Percentiles rank a stretch among this genome's conserved stretches.
phyloP scores from a whole-genome alignment of 192 early-diverging fungal genomes.

The Chytriomyces sp. region DNA sequence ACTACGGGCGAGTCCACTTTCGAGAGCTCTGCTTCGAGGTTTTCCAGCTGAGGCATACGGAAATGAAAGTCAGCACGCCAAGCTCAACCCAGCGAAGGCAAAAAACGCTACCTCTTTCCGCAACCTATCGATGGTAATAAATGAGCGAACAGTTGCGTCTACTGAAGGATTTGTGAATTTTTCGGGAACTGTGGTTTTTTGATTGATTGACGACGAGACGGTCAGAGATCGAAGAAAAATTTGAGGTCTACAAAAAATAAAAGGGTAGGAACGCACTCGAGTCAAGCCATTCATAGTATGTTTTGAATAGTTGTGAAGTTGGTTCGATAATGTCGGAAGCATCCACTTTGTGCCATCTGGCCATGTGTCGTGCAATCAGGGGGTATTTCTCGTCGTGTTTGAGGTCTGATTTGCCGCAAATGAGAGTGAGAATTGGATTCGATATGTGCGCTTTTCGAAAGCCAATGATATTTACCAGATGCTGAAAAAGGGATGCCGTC shows the following conservation, averaged over 20 bases:
- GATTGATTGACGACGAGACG: background rate
- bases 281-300: conserved; percentile 74
- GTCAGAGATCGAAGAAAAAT: background rate
- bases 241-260: background rate
- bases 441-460: background rate
- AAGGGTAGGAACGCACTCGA: conserved; percentile 47
- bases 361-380: conserved; percentile 79
- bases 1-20: conserved; percentile 77
- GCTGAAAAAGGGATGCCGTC: conserved; percentile 41
- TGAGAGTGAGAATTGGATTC: background rate
- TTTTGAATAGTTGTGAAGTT: conserved; percentile 66
- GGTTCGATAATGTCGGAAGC: conserved; percentile 40
- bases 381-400: conserved; percentile 58
- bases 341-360: conserved; percentile 79
- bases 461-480: background rate
- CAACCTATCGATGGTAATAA: conserved; percentile 21
- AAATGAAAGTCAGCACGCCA: background rate
- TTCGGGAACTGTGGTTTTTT: conserved; percentile 10
- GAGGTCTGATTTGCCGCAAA: conserved; percentile 2
- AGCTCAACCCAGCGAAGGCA: no score
- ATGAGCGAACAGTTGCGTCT: conserved; percentile 23
- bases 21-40: conserved; percentile 47
- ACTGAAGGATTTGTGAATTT: conserved; percentile 15
- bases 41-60: background rate
- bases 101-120: conserved; percentile 22